Conservation (phyloP, 306 rosid species). For the Dalbergia cultrata region DNA sequence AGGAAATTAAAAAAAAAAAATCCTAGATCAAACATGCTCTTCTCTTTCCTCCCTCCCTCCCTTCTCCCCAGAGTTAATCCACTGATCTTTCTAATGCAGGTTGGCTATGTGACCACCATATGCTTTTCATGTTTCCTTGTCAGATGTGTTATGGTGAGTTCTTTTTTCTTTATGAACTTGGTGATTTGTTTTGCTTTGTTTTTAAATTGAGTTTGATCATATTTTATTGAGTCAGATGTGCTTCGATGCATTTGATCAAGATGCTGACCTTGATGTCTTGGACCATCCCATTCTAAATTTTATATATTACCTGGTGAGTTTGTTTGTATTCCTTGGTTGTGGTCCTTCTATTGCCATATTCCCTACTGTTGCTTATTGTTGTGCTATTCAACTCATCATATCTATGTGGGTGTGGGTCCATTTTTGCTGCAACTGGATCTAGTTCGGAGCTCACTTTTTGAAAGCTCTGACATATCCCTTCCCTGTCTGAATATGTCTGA, state of each 20-base stretch:
- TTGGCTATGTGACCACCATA: slow-evolving; percentile 97
- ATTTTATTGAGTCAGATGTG: slow-evolving; percentile 73
- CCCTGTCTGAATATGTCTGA: slow-evolving; percentile 14
- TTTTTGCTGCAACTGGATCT: not conserved
- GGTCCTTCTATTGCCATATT: not conserved
- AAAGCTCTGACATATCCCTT: not conserved
- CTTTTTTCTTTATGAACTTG: slow-evolving; percentile 11
- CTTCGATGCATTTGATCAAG: slow-evolving; percentile 81
- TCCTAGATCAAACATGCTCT: not conserved
- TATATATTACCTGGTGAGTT: slow-evolving; percentile 84
- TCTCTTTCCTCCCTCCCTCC: slow-evolving; percentile 1
- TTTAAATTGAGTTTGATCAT: slow-evolving; percentile 28
- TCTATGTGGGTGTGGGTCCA: slow-evolving; percentile 21
- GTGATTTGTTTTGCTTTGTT: slow-evolving; percentile 35
- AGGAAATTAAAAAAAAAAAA: not conserved
- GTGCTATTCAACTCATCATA: slow-evolving; percentile 31
- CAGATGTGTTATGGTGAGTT: slow-evolving; percentile 93
- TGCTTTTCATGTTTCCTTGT: slow-evolving; percentile 94
- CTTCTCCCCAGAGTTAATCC: not conserved
- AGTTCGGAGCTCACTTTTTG: slow-evolving; percentile 15
- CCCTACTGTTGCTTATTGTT: slow-evolving; percentile 11
- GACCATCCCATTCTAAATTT: slow-evolving; percentile 93
- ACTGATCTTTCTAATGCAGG: slow-evolving; percentile 64
- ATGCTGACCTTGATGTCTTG: slow-evolving; percentile 92
- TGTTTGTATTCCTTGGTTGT: slow-evolving; percentile 20